Base-by-base conservation (phyloP, 331 rosid species). In the Spiraea crenata region DNA sequence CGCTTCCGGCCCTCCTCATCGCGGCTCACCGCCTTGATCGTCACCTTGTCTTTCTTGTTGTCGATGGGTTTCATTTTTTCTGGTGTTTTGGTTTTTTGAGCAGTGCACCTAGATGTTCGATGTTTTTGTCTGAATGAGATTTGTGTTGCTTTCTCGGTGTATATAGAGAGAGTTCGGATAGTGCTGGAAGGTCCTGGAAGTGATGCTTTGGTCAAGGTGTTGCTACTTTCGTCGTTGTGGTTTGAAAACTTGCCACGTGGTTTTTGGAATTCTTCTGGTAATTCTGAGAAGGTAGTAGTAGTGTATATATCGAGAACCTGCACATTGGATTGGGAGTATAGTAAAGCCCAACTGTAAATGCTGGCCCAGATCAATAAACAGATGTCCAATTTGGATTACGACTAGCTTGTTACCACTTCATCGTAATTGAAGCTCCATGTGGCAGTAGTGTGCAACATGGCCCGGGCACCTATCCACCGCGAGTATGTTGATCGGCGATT, bases 1-100 rank as follows among this genome's bases (percentile, higher is more conserved):
- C 81, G 75, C 74, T 85, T 93, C 9, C 37, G 81, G 0, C 96
- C 96, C 69, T 85, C 93, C 72, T 88, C 90, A 80, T 87, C 82
- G 70, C 61, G 85, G 67, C 82, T 80, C 66, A 85, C 85, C 15
- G 89, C 96, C 62, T 87, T 75, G 42, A 90, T 79, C 3, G 83
- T 81, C 76, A 81, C 87, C 45, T 35, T 79, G 13, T 85, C 93
- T 62, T 81, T 77, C 79, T 73, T 90, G 1, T 71, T 81, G 59
- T 81, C 86, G 19, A 82, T 80, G 3, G 90, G 88, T 72, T 86
- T 90, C 97, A 90, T 92, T 71, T 38, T 50, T 25, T 25, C n/a
- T n/a, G n/a, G n/a, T 25, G 31, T 25, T 25, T 25, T 6, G 44
- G 9, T 0, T 37, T 10, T 1, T 2, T 5, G 10, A 3, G 14